These are phyloP conservation scores for Pulveroboletus ravenelii DNA, from an alignment of 768 basidiomycete genomes.

Conservation along the genomic window DNA sequence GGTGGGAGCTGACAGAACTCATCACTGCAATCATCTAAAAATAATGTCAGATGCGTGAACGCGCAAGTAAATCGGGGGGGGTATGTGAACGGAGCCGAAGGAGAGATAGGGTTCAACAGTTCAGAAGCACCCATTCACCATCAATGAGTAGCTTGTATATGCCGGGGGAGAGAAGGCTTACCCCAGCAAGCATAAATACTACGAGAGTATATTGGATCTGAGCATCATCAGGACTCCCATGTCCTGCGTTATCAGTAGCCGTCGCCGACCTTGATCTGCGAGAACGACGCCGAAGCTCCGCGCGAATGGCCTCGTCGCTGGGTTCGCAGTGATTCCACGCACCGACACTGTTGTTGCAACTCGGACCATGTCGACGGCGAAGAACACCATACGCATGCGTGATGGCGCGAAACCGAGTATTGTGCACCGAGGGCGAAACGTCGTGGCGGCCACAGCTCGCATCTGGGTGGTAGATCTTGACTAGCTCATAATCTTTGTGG, in stretches of 20 bases:
- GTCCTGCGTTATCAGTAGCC: background rate
- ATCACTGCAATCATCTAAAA: slow-evolving; percentile 3
- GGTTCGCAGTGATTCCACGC: slow-evolving; percentile 3
- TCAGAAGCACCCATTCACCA: too few species aligned
- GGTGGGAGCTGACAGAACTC: slow-evolving; percentile 16
- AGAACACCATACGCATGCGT: slow-evolving; percentile 56
- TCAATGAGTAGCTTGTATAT: background rate
- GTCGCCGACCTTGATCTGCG: slow-evolving; percentile 10
- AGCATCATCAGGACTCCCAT: background rate
- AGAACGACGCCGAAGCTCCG: slow-evolving; percentile 49
- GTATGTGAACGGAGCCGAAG: background rate
- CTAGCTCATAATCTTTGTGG: slow-evolving; percentile 60
- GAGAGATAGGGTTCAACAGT: background rate
- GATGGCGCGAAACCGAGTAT: slow-evolving; percentile 60
- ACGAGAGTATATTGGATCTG: slow-evolving; percentile 10
- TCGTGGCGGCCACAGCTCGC: slow-evolving; percentile 38
- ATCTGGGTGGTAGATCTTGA: slow-evolving; percentile 70
- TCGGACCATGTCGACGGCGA: slow-evolving; percentile 2
- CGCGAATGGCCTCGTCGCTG: slow-evolving; percentile 40
- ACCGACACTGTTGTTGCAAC: background rate
- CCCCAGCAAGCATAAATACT: slow-evolving; percentile 6
- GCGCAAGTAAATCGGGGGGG: too few species aligned
- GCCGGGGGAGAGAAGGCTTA: slow-evolving; percentile 1
- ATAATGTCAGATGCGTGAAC: too few species aligned
- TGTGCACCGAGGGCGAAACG: slow-evolving; percentile 42